phyloP scores from a whole-genome alignment of 345 rosid species.

The Viola odorata region DNA sequence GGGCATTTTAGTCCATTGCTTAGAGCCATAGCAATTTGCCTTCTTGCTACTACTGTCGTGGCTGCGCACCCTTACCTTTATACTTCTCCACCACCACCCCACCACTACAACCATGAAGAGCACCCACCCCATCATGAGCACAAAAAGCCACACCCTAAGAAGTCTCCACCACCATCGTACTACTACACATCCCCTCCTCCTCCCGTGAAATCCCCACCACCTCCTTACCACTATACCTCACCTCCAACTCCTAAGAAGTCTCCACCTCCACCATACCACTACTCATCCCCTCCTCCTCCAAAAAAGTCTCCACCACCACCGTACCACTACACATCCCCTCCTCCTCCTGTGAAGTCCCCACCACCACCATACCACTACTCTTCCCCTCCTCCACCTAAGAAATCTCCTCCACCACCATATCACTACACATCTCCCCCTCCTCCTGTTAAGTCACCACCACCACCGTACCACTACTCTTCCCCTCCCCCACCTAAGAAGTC shows the following conservation, averaged over 20 bases:
- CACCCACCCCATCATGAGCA: too few species aligned
- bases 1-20: constrained; percentile 26
- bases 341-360: constrained; percentile 5
- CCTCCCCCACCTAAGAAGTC: not conserved
- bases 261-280: constrained; percentile 2
- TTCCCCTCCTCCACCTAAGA: constrained; percentile 9
- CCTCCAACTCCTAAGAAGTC: not conserved
- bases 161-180: constrained; percentile 3
- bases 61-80: constrained; percentile 25
- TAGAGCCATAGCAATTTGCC: constrained; percentile 25
- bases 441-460: not conserved
- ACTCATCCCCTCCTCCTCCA: constrained; percentile 6
- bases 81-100: constrained; percentile 10
- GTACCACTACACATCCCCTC: constrained; percentile 9
- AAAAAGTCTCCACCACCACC: not conserved
- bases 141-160: too few species aligned
- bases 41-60: constrained; percentile 19
- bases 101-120: too few species aligned
- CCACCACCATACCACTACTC: constrained; percentile 17
- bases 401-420: not conserved
- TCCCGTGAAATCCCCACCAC: not conserved
- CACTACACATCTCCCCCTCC: constrained; percentile 8
- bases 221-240: not conserved
- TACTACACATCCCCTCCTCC: constrained; percentile 8
- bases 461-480: not conserved